Percentiles rank a stretch among this genome's conserved stretches.
phyloP scores from a whole-genome alignment of 371 early-diverging fungal genomes.

The Mucor velutinosus region DNA sequence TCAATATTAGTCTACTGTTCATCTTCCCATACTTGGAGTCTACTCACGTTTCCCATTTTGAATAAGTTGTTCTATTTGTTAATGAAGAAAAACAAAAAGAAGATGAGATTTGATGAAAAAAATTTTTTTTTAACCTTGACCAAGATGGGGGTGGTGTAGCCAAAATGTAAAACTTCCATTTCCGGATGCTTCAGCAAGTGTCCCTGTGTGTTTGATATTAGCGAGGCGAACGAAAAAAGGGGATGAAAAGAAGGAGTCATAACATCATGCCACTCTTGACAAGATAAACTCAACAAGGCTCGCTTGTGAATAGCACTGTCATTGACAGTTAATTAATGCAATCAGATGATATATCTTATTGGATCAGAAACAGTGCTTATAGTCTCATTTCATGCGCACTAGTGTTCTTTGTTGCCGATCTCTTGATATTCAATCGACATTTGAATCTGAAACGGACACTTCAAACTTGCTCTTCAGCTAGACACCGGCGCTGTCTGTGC shows the following conservation, averaged over 20 bases:
- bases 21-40: neutral
- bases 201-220: neutral
- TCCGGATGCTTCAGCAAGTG: neutral
- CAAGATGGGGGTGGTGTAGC: neutral
- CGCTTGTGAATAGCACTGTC: neutral
- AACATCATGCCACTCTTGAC: neutral
- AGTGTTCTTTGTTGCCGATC: neutral
- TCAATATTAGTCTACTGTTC: neutral
- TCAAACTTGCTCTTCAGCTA: neutral
- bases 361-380: neutral
- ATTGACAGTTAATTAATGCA: neutral
- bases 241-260: neutral
- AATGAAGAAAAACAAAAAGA: neutral
- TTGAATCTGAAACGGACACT: neutral
- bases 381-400: neutral
- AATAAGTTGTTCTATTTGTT: neutral
- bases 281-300: neutral
- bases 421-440: neutral
- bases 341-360: neutral
- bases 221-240: conserved; percentile 1
- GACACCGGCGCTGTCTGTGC: neutral
- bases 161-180: neutral
- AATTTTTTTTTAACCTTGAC: conserved; percentile 14
- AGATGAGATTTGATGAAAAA: conserved; percentile 1
- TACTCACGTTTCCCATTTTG: conserved; percentile 17